Evolutionary conservation across 257 asterid species (phyloP), one percentile per base, ranked within the genome.

Genomic region (Gardenia jasminoides): DNA sequence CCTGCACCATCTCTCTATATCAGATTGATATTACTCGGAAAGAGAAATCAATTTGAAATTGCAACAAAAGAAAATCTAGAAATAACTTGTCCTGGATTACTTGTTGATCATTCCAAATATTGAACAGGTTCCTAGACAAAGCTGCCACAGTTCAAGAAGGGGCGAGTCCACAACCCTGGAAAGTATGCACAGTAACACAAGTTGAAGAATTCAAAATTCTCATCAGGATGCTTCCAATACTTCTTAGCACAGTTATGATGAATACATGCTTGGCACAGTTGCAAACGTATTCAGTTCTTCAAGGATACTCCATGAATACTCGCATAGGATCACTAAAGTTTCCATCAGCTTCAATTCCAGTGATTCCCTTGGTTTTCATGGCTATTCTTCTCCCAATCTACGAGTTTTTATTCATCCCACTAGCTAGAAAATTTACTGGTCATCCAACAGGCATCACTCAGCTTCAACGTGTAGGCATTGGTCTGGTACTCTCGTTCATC

Each of bases 161-260:
- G 46, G n/a, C 12, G 24, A 16, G 24, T 50, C 39, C 70, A 52
- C 59, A 41, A 44, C 73, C 79, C 4, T 30, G 81, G 72, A 74
- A 67, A 84, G 76, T 78, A 3, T 87, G 89, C 87, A 83, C 91
- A 17, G 79, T 89, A 61, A 84, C 90, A 74, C 88, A 87, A 82
- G 91, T 87, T 11, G 93, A 89, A 84, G 87, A 87, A 80, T 84
- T 87, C 41, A 89, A 89, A 81, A 85, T 87, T 26, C 83, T 89
- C 44, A 72, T 80, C 50, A 72, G 89, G 75, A 84, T 87, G 88
- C 80, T 89, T 6, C 91, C 93, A 19, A 84, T 85, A 7, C 39
- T 89, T 22, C 81, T 76, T 44, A 85, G 92, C 79, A 89, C 91
- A 17, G 54, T 85, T 39, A 85, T 87, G 83, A 81, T 87, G 85